Evolutionary conservation across 352 stramenopile species (phyloP).

Genomic region (Pythium insidiosum): DNA sequence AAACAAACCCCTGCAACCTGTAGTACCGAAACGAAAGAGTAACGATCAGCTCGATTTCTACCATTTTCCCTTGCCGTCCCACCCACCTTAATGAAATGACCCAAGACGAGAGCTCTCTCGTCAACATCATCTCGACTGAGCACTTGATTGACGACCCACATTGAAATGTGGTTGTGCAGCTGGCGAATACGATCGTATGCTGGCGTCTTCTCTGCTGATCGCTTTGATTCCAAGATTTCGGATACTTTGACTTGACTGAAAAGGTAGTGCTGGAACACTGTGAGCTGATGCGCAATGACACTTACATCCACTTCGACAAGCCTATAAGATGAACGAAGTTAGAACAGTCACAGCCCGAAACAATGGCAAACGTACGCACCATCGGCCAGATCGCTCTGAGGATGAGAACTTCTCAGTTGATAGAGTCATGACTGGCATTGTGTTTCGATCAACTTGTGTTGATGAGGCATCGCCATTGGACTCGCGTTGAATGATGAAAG

Average conservation of each 20-base stretch:
- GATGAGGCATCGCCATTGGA: too few species aligned
- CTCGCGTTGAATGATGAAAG: too few species aligned
- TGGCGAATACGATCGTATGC: conserved; percentile 75
- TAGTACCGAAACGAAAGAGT: neutral
- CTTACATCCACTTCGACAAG: conserved; percentile 72
- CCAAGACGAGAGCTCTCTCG: conserved; percentile 69
- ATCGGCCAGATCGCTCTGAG: too few species aligned
- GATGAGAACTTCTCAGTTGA: too few species aligned
- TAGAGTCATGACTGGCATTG: too few species aligned
- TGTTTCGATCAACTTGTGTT: too few species aligned
- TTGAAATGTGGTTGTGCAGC: conserved; percentile 81
- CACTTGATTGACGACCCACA: conserved; percentile 83
- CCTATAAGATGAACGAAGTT: too few species aligned
- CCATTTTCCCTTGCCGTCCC: too few species aligned
- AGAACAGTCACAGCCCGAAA: too few species aligned
- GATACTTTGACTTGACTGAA: conserved; percentile 87
- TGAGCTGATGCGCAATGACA: conserved; percentile 80
- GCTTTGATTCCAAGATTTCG: conserved; percentile 69
- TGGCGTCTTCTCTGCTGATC: conserved; percentile 68
- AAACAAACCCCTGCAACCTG: conserved; percentile 68
- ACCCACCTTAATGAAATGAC: conserved; percentile 75
- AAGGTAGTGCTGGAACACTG: conserved; percentile 79
- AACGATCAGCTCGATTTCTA: neutral
- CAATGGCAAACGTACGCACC: too few species aligned
- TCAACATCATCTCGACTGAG: conserved; percentile 66